Conservation (phyloP, 495 filamentous ascomycete genomes). For the Xylaria flabelliformis region DNA sequence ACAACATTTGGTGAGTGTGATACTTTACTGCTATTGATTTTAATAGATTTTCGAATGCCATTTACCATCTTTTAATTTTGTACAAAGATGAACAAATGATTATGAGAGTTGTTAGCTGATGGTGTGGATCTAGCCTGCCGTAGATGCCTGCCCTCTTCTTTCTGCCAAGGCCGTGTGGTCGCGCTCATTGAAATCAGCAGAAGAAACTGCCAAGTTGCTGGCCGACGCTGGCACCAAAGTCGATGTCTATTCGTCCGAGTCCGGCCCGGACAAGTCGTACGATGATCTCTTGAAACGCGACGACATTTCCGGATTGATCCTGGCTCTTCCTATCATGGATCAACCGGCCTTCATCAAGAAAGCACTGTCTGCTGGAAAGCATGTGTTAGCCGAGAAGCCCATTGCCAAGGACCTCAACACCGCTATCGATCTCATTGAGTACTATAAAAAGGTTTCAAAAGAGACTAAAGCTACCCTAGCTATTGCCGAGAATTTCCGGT, state of each 20-base stretch:
- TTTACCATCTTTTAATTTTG: not conserved
- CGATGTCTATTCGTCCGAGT: constrained; percentile 68
- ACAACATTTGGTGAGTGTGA: constrained; percentile 48
- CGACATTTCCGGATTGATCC: constrained; percentile 73
- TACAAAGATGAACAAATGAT: not conserved
- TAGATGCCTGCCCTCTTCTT: constrained; percentile 52
- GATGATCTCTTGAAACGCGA: constrained; percentile 65
- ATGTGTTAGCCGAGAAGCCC: constrained; percentile 85
- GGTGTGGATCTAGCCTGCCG: constrained; percentile 51
- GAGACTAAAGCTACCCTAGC: constrained; percentile 59
- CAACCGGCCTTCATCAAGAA: constrained; percentile 65
- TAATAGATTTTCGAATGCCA: constrained; percentile 16
- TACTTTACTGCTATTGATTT: not conserved
- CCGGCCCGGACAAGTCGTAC: constrained; percentile 59
- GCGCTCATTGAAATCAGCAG: constrained; percentile 57
- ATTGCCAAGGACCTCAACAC: constrained; percentile 70
- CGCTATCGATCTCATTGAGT: constrained; percentile 66
- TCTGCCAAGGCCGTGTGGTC: constrained; percentile 68
- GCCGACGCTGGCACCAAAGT: constrained; percentile 41
- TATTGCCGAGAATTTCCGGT: constrained; percentile 82
- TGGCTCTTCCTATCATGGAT: constrained; percentile 68
- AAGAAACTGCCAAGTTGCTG: constrained; percentile 43
- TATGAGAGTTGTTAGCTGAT: constrained; percentile 31
- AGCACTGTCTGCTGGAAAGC: constrained; percentile 73
- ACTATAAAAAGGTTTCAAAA: constrained; percentile 60